Conservation (phyloP, 805 yeast species). For the Kregervanrija fluxuum region DNA sequence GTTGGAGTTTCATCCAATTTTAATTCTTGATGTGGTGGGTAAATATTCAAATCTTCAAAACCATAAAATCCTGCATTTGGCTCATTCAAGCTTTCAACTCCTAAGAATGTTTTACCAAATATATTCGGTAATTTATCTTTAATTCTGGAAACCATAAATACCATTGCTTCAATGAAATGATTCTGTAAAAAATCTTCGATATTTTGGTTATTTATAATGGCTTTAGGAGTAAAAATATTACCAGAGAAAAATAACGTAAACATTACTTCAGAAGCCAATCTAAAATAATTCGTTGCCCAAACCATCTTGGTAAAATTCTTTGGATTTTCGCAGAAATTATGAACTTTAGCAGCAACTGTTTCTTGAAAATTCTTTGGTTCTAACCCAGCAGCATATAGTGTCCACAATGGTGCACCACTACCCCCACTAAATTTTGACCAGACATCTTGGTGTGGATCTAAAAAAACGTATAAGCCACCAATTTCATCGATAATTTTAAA, state of each 20-base stretch:
- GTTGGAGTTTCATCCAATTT: constrained; percentile 81
- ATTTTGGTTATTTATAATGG: constrained; percentile 60
- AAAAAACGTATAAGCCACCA: constrained; percentile 71
- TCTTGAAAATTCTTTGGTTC: constrained; percentile 63
- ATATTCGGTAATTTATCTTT: constrained; percentile 36
- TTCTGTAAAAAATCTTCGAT: constrained; percentile 73
- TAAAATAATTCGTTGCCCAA: constrained; percentile 83
- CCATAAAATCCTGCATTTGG: constrained; percentile 77
- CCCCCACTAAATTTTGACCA: constrained; percentile 91
- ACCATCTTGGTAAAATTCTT: constrained; percentile 69
- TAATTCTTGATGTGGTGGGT: constrained; percentile 60
- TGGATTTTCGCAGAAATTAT: constrained; percentile 45
- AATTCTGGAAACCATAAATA: constrained; percentile 37
- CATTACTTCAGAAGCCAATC: constrained; percentile 74
- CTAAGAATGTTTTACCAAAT: constrained; percentile 48
- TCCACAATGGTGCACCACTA: constrained; percentile 93
- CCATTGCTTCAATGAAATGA: constrained; percentile 51
- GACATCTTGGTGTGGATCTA: constrained; percentile 92
- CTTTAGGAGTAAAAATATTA: constrained; percentile 64
- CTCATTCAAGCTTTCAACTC: constrained; percentile 80
- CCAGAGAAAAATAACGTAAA: constrained; percentile 85
- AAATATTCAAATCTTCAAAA: constrained; percentile 39
- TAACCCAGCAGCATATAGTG: constrained; percentile 80
- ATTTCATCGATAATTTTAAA: constrained; percentile 47
- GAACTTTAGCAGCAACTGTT: constrained; percentile 78